Evolutionary conservation across 2,329 filamentous ascomycete species (phyloP), one percentile per base, ranked within the genome.

Genomic region (Pseudogymnoascus sp.): DNA sequence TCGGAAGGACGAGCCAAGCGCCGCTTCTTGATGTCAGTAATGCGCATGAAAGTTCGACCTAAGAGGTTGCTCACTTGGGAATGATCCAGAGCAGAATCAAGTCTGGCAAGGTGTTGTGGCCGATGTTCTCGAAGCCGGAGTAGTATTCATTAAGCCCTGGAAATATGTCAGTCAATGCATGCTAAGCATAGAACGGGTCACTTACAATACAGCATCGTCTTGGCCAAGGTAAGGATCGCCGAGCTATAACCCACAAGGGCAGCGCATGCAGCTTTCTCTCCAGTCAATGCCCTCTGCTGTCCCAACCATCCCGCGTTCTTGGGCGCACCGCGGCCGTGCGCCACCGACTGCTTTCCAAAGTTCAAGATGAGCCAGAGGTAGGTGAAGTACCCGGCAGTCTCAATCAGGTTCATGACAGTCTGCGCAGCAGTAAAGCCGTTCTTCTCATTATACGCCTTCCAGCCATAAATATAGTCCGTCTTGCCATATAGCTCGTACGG

Each of bases 351-450:
- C 31, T 71, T 71, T 12, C 78, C 78, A 67, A 77, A 69, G 3
- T 64, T 64, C 64, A 75, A 79, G 67, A 88, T 73, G 61, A 85
- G 75, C 68, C 77, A 81, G 14, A 88, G 69, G 69, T 89, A 89
- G 38, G 81, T 81, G 1, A 81, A 62, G 70, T 89, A 89, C 61
- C 81, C 78, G 2, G 76, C 65, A 3, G 79, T 82, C 75, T 90
- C 88, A 14, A 87, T 63, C 0, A 82, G 69, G 68, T 90, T 90
- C 68, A 89, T 65, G 5, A 77, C 71, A 0, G 78, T 78, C 71
- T 89, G 87, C 40, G 87, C 86, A 7, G 79, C 81, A 0, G 86
- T 85, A 69, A 89, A 90, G 1, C 87, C 87, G 67, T 88, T 83
- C 0, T 78, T 74, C 33, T 75, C 77, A 61, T 88, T 78, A 69